A percentile compares a stretch with the other conserved stretches of the same genome.
Conservation (phyloP, 106 monocot genomes). For the Dioscorea zingiberensis region DNA sequence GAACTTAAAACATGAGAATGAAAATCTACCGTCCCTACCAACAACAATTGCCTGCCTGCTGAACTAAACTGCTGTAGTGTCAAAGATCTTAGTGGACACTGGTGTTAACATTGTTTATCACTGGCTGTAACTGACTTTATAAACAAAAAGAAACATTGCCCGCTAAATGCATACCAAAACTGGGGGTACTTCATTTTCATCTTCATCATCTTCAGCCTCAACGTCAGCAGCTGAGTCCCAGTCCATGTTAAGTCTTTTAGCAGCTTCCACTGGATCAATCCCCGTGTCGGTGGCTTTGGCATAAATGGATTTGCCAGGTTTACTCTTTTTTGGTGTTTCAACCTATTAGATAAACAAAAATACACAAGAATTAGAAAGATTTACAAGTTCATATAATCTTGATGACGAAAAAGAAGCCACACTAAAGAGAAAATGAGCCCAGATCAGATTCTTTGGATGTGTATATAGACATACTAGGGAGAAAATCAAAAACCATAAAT, state of each 20-base stretch:
- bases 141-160: too few relatives aligned
- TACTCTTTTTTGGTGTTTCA: slow-evolving; percentile 54
- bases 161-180: slow-evolving; percentile 49
- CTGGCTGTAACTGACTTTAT: too few relatives aligned
- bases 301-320: slow-evolving; percentile 64
- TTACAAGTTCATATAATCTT: background rate
- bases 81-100: too few relatives aligned
- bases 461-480: background rate
- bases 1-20: too few relatives aligned
- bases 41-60: too few relatives aligned
- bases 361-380: background rate
- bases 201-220: slow-evolving; percentile 49
- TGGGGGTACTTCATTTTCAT: slow-evolving; percentile 64
- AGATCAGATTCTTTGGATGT: background rate
- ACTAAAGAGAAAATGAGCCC: too few relatives aligned
- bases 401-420: too few relatives aligned
- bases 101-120: too few relatives aligned
- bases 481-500: background rate
- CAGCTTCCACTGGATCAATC: slow-evolving; percentile 67
- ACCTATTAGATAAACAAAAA: slow-evolving; percentile 23
- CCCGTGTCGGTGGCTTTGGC: slow-evolving; percentile 91
- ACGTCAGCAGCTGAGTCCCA: slow-evolving; percentile 90
- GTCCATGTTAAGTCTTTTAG: slow-evolving; percentile 81
- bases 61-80: too few relatives aligned
- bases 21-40: too few relatives aligned